Percentiles rank a stretch among this genome's conserved stretches.
Evolutionary conservation across 768 basidiomycete species (phyloP).

Genomic region (Amanita phalloides): DNA sequence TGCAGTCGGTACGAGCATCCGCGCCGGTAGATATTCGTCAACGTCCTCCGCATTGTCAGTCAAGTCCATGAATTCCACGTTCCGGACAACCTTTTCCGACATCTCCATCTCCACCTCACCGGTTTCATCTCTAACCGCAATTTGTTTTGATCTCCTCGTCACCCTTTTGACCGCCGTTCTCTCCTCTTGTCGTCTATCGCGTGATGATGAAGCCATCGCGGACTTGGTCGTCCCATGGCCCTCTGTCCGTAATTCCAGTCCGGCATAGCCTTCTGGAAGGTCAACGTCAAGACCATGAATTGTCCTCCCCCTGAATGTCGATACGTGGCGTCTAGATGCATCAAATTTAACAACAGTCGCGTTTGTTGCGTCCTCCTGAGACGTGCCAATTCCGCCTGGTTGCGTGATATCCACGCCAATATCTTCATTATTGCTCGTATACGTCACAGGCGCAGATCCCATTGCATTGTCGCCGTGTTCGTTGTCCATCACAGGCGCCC

Average conservation of each 20-base stretch:
- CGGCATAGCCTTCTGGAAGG: slow-evolving; percentile 58
- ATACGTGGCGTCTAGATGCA: slow-evolving; percentile 32
- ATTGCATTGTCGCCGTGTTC: neutral
- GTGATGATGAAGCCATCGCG: neutral
- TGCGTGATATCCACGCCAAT: neutral
- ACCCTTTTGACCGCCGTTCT: slow-evolving; percentile 6
- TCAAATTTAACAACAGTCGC: slow-evolving; percentile 4
- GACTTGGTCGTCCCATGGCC: slow-evolving; percentile 9
- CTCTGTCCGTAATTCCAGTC: slow-evolving; percentile 43
- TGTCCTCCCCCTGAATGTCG: slow-evolving; percentile 68
- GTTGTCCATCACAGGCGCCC: slow-evolving; percentile 12
- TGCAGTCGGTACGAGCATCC: slow-evolving; percentile 33
- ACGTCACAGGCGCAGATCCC: neutral
- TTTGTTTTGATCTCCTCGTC: slow-evolving; percentile 17
- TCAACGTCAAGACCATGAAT: slow-evolving; percentile 56
- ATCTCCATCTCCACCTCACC: slow-evolving; percentile 12
- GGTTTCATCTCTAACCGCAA: slow-evolving; percentile 12
- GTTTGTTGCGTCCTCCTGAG: slow-evolving; percentile 3
- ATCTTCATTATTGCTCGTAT: neutral
- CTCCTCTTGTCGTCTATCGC: neutral
- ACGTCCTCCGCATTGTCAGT: slow-evolving; percentile 14
- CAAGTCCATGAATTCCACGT: slow-evolving; percentile 17
- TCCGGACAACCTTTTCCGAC: slow-evolving; percentile 14
- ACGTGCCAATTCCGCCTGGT: neutral
- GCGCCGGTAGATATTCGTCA: slow-evolving; percentile 16